Evolutionary conservation across 257 asterid genomes (phyloP).

Genomic region (Thymus mandschuricus): DNA sequence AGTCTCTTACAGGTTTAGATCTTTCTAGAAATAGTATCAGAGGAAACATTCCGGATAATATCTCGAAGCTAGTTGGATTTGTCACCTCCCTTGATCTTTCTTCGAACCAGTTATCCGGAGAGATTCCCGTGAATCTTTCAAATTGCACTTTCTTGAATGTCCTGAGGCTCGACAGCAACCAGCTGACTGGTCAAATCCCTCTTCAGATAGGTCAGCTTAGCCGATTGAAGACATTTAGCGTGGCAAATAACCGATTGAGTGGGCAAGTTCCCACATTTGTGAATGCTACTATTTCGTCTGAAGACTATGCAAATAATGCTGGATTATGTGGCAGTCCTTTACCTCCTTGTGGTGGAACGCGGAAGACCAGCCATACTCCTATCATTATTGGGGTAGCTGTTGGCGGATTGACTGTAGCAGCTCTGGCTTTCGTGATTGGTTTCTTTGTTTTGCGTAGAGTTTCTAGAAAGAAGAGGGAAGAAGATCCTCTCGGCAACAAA

Average conservation of each 20-base stretch:
- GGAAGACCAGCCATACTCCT: constrained; percentile 27
- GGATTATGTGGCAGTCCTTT: constrained; percentile 70
- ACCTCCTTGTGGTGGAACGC: constrained; percentile 32
- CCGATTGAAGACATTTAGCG: constrained; percentile 41
- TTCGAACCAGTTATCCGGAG: constrained; percentile 62
- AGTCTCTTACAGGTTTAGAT: constrained; percentile 70
- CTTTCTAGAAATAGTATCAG: constrained; percentile 62
- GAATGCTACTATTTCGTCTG: constrained; percentile 30
- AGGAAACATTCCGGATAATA: constrained; percentile 59
- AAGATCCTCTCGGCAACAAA: constrained; percentile 54
- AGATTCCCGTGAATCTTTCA: constrained; percentile 55
- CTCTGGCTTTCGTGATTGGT: constrained; percentile 29
- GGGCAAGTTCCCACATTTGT: constrained; percentile 43
- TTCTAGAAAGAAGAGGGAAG: constrained; percentile 47
- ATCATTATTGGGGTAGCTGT: constrained; percentile 41
- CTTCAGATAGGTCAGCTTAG: constrained; percentile 39
- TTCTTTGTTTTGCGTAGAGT: constrained; percentile 37
- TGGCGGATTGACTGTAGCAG: constrained; percentile 41
- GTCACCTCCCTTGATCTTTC: constrained; percentile 69
- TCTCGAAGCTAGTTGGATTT: constrained; percentile 43
- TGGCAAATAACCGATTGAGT: constrained; percentile 40
- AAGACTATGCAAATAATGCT: constrained; percentile 49
- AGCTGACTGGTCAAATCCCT: constrained; percentile 50
- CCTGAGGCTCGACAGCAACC: constrained; percentile 61
- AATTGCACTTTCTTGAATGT: constrained; percentile 59